Evolutionary conservation across 2,329 filamentous ascomycete species (phyloP).

Genomic region (Aspergillus brunneoviolaceus): DNA sequence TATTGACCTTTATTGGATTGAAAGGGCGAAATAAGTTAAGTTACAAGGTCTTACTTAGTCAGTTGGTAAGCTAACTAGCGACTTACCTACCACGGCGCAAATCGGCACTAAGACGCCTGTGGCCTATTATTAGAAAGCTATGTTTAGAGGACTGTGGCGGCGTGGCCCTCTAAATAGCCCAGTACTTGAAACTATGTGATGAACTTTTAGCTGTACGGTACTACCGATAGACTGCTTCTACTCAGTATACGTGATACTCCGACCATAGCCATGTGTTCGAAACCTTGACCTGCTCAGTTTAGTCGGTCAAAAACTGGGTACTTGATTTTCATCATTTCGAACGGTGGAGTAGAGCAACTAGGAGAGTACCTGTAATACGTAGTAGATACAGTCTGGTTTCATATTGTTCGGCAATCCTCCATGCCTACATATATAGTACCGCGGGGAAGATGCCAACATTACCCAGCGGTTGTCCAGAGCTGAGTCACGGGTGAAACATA

Average conservation of each 20-base stretch:
- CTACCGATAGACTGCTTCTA: too few species aligned
- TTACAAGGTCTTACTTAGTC: neutral
- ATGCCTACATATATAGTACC: neutral
- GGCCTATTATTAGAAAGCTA: slow-evolving; percentile 9
- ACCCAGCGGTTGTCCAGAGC: neutral
- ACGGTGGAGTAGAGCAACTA: neutral
- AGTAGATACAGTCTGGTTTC: neutral
- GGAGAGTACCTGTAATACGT: neutral
- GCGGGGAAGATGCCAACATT: neutral
- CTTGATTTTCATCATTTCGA: neutral
- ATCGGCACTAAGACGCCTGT: neutral
- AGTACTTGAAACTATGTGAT: neutral
- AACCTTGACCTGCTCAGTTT: neutral
- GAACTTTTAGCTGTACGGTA: neutral
- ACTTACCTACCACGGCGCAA: neutral
- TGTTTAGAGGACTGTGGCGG: slow-evolving; percentile 2
- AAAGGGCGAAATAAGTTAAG: too few species aligned
- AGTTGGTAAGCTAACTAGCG: neutral
- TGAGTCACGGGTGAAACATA: slow-evolving; percentile 26
- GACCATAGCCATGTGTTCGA: slow-evolving; percentile 3
- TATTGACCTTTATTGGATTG: too few species aligned
- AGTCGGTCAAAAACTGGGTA: neutral
- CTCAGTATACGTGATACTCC: neutral
- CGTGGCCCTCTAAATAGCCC: neutral
- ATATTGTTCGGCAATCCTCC: neutral